These are phyloP conservation scores for Heimioporus sp. DNA, from an alignment of 768 basidiomycete genomes.

Conservation along the genomic window DNA sequence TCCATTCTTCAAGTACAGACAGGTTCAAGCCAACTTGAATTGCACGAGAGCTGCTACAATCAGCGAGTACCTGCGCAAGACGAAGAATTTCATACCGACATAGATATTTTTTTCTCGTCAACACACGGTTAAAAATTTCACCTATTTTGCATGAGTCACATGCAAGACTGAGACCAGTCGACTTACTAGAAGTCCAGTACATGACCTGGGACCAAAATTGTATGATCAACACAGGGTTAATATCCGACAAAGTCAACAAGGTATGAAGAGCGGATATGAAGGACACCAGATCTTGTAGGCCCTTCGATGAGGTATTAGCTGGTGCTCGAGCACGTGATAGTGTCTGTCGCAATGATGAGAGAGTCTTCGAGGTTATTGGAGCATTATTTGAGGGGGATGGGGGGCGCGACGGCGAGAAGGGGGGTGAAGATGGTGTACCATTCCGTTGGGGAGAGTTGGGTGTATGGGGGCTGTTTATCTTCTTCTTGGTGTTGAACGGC, in stretches of 20 bases:
- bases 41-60: conserved; percentile 61
- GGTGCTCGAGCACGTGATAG: conserved; percentile 57
- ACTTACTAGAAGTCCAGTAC: conserved; percentile 94
- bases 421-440: conserved; percentile 45
- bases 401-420: conserved; percentile 46
- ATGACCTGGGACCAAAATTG: conserved; percentile 98
- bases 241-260: conserved; percentile 78
- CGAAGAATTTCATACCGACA: conserved; percentile 59
- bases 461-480: conserved; percentile 29
- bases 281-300: conserved; percentile 60
- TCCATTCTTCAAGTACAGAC: conserved; percentile 87
- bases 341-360: conserved; percentile 68
- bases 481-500: conserved; percentile 67
- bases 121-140: conserved; percentile 80
- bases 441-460: conserved; percentile 33
- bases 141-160: conserved; percentile 41
- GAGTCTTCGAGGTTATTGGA: conserved; percentile 44
- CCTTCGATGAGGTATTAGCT: conserved; percentile 42
- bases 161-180: conserved; percentile 2
- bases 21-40: conserved; percentile 89
- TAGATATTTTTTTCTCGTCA: conserved; percentile 91
- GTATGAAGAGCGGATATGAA: conserved; percentile 86
- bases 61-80: conserved; percentile 3
- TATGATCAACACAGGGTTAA: conserved; percentile 84
- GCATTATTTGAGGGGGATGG: conserved; percentile 51